Evolutionary conservation across 2,329 filamentous ascomycete genomes (phyloP), one percentile per base, ranked within the genome.

Genomic region (Fusarium albosuccineum): DNA sequence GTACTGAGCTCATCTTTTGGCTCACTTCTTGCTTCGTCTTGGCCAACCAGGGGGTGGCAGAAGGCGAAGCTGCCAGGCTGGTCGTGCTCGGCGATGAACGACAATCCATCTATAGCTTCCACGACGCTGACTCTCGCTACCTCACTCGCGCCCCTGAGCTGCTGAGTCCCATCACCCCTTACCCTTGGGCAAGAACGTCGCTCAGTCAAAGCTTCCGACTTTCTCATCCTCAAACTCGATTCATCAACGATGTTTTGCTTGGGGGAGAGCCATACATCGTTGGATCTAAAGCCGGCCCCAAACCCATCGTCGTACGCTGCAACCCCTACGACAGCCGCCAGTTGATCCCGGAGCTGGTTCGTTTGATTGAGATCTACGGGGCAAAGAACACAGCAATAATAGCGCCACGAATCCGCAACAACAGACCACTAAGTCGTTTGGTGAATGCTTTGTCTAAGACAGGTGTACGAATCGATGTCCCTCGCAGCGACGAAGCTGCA

Each of bases 81-180:
- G 71, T 77, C 14, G 63, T 71, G 9, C 70, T 77, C 5, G 76
- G 76, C 9, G 74, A 78, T 29, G 74, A 77, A 49, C 62, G 73
- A 6, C 74, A 77, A 54, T 67, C 72, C 10, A 75, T 78, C 17
- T 76, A 73, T 22, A 60, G 52, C 14, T 77, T 75, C 36, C 68
- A 68, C 4, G 72, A 67, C 14, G 75, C 76, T 5, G 74, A 77
- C 22, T 41, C 66, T 11, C 70, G 75, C 14, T 77, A 70, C 49
- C 64, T 77, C 2, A 72, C 68, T 34, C 40, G 71, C 8, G 68
- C 71, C 9, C 62, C 72, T 9, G 52, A 71, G 10, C 30, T 74
- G 6, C 45, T 76, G 0, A 61, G 62, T 9, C 44, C 61, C 1
- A 44, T 73, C 5, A 70, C 64, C 6, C 68, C 71, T 6, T 70